A percentile compares a stretch with the other conserved stretches of the same genome.
Conservation (phyloP, 345 rosid genomes). For the Gossypium sturtianum region DNA sequence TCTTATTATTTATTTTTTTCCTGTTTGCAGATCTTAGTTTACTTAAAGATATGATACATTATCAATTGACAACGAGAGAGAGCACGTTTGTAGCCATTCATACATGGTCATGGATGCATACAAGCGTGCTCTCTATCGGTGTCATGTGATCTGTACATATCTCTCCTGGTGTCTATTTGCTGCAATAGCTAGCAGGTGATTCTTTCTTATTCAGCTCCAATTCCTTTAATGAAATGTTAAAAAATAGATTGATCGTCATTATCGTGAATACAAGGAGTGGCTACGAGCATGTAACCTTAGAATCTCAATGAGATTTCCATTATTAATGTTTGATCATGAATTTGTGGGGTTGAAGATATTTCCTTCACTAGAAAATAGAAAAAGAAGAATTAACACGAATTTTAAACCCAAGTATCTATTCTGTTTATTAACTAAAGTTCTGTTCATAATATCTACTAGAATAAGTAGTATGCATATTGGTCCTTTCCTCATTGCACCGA, state of each 20-base stretch:
- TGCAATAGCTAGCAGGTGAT: neutral
- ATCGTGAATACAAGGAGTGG: neutral
- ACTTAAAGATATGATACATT: slow-evolving; percentile 1
- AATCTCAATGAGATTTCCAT: neutral
- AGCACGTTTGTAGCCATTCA: slow-evolving; percentile 40
- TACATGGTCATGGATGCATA: slow-evolving; percentile 26
- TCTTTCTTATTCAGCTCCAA: neutral
- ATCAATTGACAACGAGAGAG: slow-evolving; percentile 48
- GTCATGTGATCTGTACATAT: slow-evolving; percentile 27
- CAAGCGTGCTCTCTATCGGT: slow-evolving; percentile 39
- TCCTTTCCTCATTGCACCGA: neutral
- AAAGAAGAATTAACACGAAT: neutral
- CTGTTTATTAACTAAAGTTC: neutral
- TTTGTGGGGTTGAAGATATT: neutral
- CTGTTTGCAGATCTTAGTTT: slow-evolving; percentile 1
- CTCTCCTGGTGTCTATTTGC: neutral
- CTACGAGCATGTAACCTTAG: neutral
- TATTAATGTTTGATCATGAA: neutral
- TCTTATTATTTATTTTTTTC: neutral
- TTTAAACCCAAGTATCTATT: neutral
- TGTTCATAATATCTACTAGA: neutral
- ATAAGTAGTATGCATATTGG: neutral
- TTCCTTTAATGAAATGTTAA: neutral
- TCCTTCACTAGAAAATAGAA: neutral
- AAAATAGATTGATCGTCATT: neutral